Conservation (phyloP, 2,329 filamentous ascomycete species). For the Juglanconis juglandina region DNA sequence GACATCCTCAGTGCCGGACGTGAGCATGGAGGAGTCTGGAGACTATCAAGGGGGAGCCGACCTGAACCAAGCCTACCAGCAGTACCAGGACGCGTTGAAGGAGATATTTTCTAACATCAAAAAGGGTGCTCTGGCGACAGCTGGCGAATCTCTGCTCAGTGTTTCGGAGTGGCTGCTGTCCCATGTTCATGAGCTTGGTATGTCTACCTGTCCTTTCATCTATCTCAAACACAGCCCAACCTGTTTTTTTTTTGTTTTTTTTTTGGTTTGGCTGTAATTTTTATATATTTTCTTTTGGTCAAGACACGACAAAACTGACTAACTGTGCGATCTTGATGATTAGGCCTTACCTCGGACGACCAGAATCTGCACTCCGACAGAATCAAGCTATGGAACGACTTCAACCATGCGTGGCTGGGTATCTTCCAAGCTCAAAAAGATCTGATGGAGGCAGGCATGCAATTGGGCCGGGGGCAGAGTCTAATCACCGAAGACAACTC, state of each 20-base stretch:
- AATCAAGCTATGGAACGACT: slow-evolving; percentile 85
- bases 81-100: slow-evolving; percentile 59
- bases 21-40: slow-evolving; percentile 56
- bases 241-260: too few species aligned
- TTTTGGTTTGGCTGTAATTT: neutral
- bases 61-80: slow-evolving; percentile 66
- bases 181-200: slow-evolving; percentile 54
- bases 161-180: slow-evolving; percentile 56
- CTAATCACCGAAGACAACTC: slow-evolving; percentile 68
- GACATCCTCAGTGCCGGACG: slow-evolving; percentile 38
- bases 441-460: slow-evolving; percentile 58
- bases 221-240: neutral
- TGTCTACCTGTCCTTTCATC: slow-evolving; percentile 23
- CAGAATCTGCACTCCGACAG: slow-evolving; percentile 70
- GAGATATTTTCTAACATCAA: slow-evolving; percentile 70
- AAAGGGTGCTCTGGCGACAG: slow-evolving; percentile 45
- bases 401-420: slow-evolving; percentile 88
- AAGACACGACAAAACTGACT: neutral
- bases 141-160: slow-evolving; percentile 49
- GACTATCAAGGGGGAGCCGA: slow-evolving; percentile 49
- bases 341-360: slow-evolving; percentile 83
- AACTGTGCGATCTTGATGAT: neutral
- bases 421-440: slow-evolving; percentile 82
- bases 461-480: slow-evolving; percentile 54
- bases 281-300: neutral